Conservation (phyloP, 257 asterid genomes). For the Solanum raphanifolium region DNA sequence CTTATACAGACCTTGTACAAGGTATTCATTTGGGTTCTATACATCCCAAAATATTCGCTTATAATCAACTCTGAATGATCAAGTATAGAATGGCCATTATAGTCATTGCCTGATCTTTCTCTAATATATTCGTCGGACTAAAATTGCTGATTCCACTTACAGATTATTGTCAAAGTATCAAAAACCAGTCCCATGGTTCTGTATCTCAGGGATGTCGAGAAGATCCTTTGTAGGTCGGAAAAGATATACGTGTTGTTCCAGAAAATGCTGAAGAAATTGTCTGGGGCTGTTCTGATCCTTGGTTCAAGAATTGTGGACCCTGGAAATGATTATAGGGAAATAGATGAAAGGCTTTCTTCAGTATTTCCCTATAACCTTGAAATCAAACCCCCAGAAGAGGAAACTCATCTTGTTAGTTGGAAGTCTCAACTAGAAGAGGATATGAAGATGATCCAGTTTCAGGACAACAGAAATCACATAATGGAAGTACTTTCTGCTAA, state of each 20-base stretch:
- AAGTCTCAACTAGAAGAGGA: slow-evolving; percentile 77
- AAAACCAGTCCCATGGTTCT: slow-evolving; percentile 50
- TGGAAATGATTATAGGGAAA: slow-evolving; percentile 31
- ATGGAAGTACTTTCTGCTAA: slow-evolving; percentile 75
- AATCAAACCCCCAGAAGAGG: slow-evolving; percentile 77
- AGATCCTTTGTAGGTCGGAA: slow-evolving; percentile 48
- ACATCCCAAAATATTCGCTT: neutral
- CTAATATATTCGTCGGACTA: neutral
- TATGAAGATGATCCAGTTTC: slow-evolving; percentile 66
- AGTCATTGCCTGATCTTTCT: neutral
- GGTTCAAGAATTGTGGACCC: slow-evolving; percentile 62
- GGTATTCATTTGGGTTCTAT: slow-evolving; percentile 25
- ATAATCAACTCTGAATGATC: neutral
- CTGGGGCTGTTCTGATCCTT: slow-evolving; percentile 68
- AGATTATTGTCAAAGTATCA: slow-evolving; percentile 65
- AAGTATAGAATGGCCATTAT: neutral
- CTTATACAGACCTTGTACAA: slow-evolving; percentile 68
- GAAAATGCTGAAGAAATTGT: slow-evolving; percentile 65
- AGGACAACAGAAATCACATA: slow-evolving; percentile 75
- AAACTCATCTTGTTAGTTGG: slow-evolving; percentile 67
- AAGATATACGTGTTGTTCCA: slow-evolving; percentile 49
- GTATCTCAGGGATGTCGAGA: slow-evolving; percentile 76
- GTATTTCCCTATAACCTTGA: slow-evolving; percentile 75
- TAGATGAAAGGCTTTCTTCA: slow-evolving; percentile 60
- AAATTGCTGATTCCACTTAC: slow-evolving; percentile 3